Evolutionary conservation across 2,329 filamentous ascomycete genomes (phyloP), one percentile per base, ranked within the genome.

Genomic region (Bipolaris victoriae): DNA sequence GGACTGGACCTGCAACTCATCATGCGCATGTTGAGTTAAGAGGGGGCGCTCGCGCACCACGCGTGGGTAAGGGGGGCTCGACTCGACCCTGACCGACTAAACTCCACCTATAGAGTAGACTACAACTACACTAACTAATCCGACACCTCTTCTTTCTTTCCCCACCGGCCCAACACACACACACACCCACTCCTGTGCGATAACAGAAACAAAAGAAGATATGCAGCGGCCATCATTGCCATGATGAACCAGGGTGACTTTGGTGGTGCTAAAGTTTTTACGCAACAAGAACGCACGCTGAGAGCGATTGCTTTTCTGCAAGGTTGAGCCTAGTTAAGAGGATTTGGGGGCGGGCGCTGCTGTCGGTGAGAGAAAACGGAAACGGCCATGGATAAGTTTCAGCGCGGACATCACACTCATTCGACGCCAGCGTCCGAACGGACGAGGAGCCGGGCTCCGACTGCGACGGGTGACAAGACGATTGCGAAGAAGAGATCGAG

Each of bases 401-500:
- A 69, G 55, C 63, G 60, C 58, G 57, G 62, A 55, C 65, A 57
- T 46, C 52, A 24, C 39, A 9, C 20, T 41, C 39, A 41, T 22
- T 20, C 20, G 39, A 24, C 39, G 15, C 20, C 60, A 35, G 45
- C 58, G 50, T 55, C 60, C 51, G 68, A 68, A 44, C 62, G 61
- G 43, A 55, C 57, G 33, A 64, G 63, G 46, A 60, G 47, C 45
- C 58, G 62, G 41, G 58, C 55, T 52, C 49, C 55, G 41, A 50
- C 49, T 55, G 53, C 55, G 45, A 35, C 59, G 51, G 57, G 43
- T n/a, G 53, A 56, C 51, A 62, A 60, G 54, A 59, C 48, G 3
- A 63, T 67, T 46, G 60, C 61, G 49, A 71, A 62, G 57, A 74
- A 74, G 60, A 66, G 66, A 55, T 65, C 67, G 50, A 73, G 71